Evolutionary conservation across 2,329 filamentous ascomycete genomes (phyloP).

Genomic region (Venturia oleaginea): DNA sequence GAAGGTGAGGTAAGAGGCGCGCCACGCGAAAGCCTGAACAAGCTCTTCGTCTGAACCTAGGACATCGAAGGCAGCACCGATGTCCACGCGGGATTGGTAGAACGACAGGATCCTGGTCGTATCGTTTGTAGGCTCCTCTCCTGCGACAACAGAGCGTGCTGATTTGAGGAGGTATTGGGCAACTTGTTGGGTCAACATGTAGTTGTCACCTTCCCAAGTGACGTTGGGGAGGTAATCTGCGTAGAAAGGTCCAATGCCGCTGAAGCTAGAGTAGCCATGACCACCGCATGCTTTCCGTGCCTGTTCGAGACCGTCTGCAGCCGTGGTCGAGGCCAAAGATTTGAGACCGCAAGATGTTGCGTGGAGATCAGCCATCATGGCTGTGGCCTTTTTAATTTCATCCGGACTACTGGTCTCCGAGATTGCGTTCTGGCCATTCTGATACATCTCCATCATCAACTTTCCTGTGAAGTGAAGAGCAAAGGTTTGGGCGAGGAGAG

Average conservation of each 20-base stretch:
- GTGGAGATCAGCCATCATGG: conserved; percentile 61
- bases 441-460: conserved; percentile 65
- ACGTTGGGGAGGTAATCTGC: conserved; percentile 63
- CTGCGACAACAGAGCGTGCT: conserved; percentile 58
- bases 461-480: conserved; percentile 73
- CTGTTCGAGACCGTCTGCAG: conserved; percentile 65
- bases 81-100: conserved; percentile 57
- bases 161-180: conserved; percentile 68
- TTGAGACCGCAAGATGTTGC: conserved; percentile 70
- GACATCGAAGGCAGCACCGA: conserved; percentile 65
- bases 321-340: conserved; percentile 60
- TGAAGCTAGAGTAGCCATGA: conserved; percentile 67
- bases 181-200: conserved; percentile 75
- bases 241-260: conserved; percentile 67
- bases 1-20: conserved; percentile 64
- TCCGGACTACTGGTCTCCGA: conserved; percentile 38
- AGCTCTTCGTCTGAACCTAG: conserved; percentile 62
- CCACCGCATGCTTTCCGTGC: conserved; percentile 69
- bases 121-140: conserved; percentile 56
- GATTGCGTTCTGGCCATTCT: conserved; percentile 64
- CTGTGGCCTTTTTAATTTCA: conserved; percentile 47
- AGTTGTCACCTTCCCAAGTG: conserved; percentile 74
- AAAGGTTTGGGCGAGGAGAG: conserved; percentile 63
- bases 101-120: conserved; percentile 56
- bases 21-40: conserved; percentile 67